Evolutionary conservation across 345 rosid genomes (phyloP), one percentile per base, ranked within the genome.

Genomic region (Dimocarpus longan): DNA sequence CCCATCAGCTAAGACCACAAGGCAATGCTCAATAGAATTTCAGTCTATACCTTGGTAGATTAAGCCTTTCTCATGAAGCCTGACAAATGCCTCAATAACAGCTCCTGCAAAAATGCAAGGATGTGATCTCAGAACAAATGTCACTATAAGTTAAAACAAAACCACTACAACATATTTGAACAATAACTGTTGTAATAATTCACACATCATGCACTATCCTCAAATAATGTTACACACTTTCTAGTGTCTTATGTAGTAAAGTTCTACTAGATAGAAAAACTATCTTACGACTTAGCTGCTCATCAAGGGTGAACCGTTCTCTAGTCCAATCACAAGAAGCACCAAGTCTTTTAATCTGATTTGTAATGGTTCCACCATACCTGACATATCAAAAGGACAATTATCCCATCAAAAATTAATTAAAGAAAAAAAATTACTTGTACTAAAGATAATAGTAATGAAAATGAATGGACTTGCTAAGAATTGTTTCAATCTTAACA

Each of bases 261-360:
- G 71, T 78, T 76, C 81, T 75, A 73, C 64, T 12, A 77, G 86
- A 82, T 71, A 85, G 82, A 86, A 87, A 63, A 91, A 86, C 84
- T 42, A 86, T 81, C 99, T 95, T 92, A 95, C 99, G 98, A 88
- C 97, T 93, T 86, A 95, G 90, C 88, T 89, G 91, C 85, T 95
- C 98, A 84, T 95, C 99, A 79, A 95, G 99, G 69, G 99, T 95
- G 82, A 95, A 95, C 74, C 73, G 91, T 82, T 93, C 98, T 86
- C 96, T 90, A 70, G 92, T 87, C 99, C 99, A 95, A 80, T 95
- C 99, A 86, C 99, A 95, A 71, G 99, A 95, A 77, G 99, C 99
- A 71, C 99, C 98, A 63, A 95, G 97, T 84, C 98, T 90, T 87
- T 93, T 95, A 66, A 95, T 95, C 86, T 95, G 99, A 84, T 90